A percentile compares a stretch with the other conserved stretches of the same genome.
These are phyloP conservation scores for Aurantiochytrium sp. DNA, from an alignment of 108 stramenopile genomes.

Conservation along the genomic window DNA sequence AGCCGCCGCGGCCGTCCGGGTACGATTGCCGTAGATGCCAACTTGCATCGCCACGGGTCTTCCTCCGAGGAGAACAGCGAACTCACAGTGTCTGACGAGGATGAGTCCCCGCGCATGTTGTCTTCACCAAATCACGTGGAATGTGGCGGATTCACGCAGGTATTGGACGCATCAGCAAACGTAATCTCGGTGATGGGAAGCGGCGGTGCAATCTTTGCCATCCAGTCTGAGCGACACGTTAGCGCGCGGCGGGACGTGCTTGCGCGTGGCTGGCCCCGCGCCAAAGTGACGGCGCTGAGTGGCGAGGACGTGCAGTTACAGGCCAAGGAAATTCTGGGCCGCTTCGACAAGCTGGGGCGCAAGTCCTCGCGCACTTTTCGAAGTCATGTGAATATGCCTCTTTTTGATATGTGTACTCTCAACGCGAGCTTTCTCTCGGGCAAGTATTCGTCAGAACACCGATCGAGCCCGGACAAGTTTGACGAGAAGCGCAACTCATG, in stretches of 20 bases:
- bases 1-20: too few species aligned
- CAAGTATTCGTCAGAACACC: neutral
- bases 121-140: too few species aligned
- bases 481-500: constrained; percentile 11
- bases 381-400: neutral
- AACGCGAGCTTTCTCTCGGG: neutral
- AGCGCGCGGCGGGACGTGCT: neutral
- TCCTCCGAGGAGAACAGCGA: too few species aligned
- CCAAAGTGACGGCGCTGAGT: neutral
- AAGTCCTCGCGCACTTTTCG: neutral
- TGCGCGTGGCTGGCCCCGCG: neutral
- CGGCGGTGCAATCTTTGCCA: neutral
- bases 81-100: too few species aligned
- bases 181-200: neutral
- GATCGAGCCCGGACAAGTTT: neutral
- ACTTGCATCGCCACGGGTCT: too few species aligned
- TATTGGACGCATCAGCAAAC: neutral
- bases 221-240: neutral
- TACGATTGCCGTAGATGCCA: too few species aligned
- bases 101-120: too few species aligned
- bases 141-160: too few species aligned
- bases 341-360: neutral
- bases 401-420: neutral
- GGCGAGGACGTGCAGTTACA: neutral
- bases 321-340: neutral